Base-by-base conservation (phyloP, 495 filamentous ascomycete species). In the Baudoinia panamericana region DNA sequence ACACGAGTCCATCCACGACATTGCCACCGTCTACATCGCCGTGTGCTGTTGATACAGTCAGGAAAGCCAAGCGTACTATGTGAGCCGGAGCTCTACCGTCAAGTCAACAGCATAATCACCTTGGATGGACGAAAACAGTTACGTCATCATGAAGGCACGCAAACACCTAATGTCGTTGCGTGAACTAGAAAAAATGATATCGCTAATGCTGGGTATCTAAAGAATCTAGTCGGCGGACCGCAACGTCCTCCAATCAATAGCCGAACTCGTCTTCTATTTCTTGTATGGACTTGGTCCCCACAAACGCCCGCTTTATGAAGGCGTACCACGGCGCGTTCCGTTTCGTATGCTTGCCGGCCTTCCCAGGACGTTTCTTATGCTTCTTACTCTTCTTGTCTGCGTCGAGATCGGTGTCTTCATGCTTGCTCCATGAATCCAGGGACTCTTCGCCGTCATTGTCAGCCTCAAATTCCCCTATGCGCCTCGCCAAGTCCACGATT, bases 221-320 rank as follows among this genome's bases (percentile, higher is more conserved):
- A n/a, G n/a, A n/a, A n/a, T n/a, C n/a, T n/a, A n/a, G n/a, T n/a
- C n/a, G n/a, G n/a, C n/a, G n/a, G n/a, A n/a, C n/a, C n/a, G n/a
- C n/a, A n/a, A n/a, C n/a, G n/a, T n/a, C n/a, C n/a, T n/a, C n/a
- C 20, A 8, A 18, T 39, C 24, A 39, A 28, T 40, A 32, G 15
- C 53, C 53, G 54, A 61, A 66, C 23, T 46, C 17, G 30, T 65
- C 53, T 26, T 59, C 52, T 13, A 67, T 52, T 36, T 85, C 76
- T 21, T 76, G 64, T 35, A 67, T 61, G 44, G 75, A 66, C 50
- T 77, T 62, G 12, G 73, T 80, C 16, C 79, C 74, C 16, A 90
- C 80, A 65, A 90, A 93, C 0, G 86, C 86, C 28, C 84, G 74
- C 18, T 62, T 58, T 13, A 92, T 58, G 55, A 94, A 94, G 8